A percentile compares a stretch with the other conserved stretches of the same genome.
Evolutionary conservation across 768 basidiomycete genomes (phyloP).

Genomic region (Leucosporidium yakuticum): DNA sequence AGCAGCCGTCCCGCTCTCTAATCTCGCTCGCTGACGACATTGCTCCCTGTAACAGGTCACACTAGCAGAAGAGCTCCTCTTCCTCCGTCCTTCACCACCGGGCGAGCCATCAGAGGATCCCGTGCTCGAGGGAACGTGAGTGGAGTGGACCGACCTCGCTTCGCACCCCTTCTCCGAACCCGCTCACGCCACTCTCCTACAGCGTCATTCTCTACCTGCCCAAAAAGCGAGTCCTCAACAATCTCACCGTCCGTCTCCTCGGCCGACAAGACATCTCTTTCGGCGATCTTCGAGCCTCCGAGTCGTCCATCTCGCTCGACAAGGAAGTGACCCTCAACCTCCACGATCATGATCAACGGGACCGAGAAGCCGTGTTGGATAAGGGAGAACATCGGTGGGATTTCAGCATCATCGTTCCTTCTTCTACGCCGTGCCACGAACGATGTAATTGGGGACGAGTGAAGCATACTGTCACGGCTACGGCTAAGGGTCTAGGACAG

Average conservation of each 20-base stretch:
- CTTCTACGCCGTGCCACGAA: conserved; percentile 18
- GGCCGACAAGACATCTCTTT: conserved; percentile 29
- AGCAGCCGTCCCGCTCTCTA: too few species aligned
- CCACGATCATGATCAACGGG: too few species aligned
- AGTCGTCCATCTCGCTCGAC: conserved; percentile 17
- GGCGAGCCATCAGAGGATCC: conserved; percentile 23
- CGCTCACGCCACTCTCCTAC: neutral
- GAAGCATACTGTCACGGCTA: conserved; percentile 26
- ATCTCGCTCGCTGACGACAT: neutral
- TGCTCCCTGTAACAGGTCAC: conserved; percentile 5
- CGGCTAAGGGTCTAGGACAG: conserved; percentile 24
- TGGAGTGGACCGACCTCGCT: neutral
- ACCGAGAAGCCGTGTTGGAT: conserved; percentile 13
- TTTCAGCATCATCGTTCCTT: conserved; percentile 33
- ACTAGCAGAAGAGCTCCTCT: conserved; percentile 28
- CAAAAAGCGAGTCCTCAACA: conserved; percentile 19
- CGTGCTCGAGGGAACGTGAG: conserved; percentile 12
- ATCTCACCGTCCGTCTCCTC: conserved; percentile 23
- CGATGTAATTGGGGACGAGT: conserved; percentile 31
- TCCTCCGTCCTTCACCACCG: conserved; percentile 18
- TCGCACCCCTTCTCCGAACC: too few species aligned
- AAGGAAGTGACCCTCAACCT: conserved; percentile 13
- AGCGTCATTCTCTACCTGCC: conserved; percentile 23
- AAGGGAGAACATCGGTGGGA: conserved; percentile 28
- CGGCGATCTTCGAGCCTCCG: conserved; percentile 20